Conservation (phyloP, 805 yeast species). For the Lipomyces yamanashiensis region DNA sequence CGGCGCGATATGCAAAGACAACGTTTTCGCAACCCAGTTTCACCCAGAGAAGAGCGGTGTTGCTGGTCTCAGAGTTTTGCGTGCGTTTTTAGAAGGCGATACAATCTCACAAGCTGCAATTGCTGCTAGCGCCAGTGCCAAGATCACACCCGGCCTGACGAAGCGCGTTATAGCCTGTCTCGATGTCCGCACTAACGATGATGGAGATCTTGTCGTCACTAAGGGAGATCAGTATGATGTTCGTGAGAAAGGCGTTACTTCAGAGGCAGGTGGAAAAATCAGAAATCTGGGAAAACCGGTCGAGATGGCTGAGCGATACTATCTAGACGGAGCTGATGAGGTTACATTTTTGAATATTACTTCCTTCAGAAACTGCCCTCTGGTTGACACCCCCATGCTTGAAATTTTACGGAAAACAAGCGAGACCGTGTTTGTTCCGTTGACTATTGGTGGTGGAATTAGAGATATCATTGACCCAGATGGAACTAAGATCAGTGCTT, state of each 20-base stretch:
- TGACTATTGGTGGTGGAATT: conserved; percentile 98
- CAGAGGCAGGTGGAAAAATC: conserved; percentile 58
- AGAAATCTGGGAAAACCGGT: conserved; percentile 97
- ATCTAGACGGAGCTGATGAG: conserved; percentile 95
- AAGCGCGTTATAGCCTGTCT: conserved; percentile 93
- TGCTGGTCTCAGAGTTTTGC: conserved; percentile 81
- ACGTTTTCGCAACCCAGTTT: conserved; percentile 93
- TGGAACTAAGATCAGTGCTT: conserved; percentile 78
- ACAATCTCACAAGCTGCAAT: conserved; percentile 5
- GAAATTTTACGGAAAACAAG: conserved; percentile 84
- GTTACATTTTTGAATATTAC: conserved; percentile 94
- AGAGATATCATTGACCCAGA: conserved; percentile 86
- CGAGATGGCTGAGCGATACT: conserved; percentile 86
- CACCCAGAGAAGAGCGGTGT: conserved; percentile 98
- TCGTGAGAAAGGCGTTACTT: conserved; percentile 61
- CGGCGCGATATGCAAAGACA: conserved; percentile 78
- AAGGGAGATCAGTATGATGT: conserved; percentile 99
- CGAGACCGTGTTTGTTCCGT: conserved; percentile 90
- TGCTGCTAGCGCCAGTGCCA: conserved; percentile 4
- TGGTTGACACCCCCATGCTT: conserved; percentile 92
- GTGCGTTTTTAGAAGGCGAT: conserved; percentile 65
- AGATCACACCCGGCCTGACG: conserved; percentile 61
- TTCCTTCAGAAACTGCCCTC: conserved; percentile 91
- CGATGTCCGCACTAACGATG: conserved; percentile 94
- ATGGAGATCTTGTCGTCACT: conserved; percentile 95